Conservation (phyloP, 2,329 filamentous ascomycete species). For the Cryphonectria parasitica region DNA sequence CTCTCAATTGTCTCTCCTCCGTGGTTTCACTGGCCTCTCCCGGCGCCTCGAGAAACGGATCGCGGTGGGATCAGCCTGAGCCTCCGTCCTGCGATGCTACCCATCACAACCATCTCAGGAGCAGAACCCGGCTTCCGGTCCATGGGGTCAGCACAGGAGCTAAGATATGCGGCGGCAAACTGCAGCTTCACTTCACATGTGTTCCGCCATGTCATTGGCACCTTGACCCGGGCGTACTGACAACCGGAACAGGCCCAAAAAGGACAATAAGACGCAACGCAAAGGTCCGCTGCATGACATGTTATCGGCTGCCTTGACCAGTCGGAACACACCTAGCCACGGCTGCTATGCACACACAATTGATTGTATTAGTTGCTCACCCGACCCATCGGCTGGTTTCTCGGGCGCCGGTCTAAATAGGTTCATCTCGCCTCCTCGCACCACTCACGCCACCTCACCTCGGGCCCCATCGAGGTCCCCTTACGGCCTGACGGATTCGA, state of each 20-base stretch:
- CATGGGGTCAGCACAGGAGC: conserved; percentile 11
- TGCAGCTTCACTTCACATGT: conserved; percentile 25
- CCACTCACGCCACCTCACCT: conserved; percentile 14
- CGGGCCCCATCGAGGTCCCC: conserved; percentile 4
- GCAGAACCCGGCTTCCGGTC: conserved; percentile 12
- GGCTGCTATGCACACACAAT: conserved; percentile 9
- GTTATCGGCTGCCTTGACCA: conserved; percentile 18
- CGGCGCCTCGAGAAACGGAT: conserved; percentile 27
- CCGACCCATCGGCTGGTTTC: conserved; percentile 13
- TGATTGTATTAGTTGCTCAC: conserved; percentile 17
- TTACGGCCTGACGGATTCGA: conserved; percentile 10
- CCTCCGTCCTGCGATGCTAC: conserved; percentile 3
- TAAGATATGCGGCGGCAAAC: conserved; percentile 20
- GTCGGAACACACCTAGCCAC: conserved; percentile 16
- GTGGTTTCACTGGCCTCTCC: conserved; percentile 11
- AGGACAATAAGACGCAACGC: conserved; percentile 22
- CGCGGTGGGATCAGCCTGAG: conserved; percentile 16
- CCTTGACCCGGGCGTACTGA: conserved; percentile 12
- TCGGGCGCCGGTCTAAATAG: conserved; percentile 16
- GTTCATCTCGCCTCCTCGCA: conserved; percentile 25
- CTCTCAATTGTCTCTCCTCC: background rate
- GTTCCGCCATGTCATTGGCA: conserved; percentile 16
- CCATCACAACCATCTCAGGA: conserved; percentile 12
- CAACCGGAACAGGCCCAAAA: conserved; percentile 21
- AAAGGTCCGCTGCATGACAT: conserved; percentile 25